These are phyloP conservation scores for Filosporella fistucella DNA, from an alignment of 495 filamentous ascomycete species.

Conservation along the genomic window DNA sequence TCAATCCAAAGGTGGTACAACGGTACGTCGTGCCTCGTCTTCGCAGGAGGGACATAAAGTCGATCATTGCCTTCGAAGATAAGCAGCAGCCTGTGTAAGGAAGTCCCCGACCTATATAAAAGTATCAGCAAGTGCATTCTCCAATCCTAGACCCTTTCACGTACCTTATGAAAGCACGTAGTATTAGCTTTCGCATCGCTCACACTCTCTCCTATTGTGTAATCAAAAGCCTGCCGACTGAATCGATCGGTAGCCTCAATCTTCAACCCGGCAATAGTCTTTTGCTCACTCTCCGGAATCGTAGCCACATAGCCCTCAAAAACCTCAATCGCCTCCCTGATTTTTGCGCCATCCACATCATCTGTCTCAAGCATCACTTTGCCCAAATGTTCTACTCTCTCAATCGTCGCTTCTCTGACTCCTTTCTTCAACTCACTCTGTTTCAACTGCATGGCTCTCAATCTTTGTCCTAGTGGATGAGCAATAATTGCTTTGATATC, in stretches of 20 bases:
- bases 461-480: constrained; percentile 26
- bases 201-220: constrained; percentile 32
- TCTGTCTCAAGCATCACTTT: constrained; percentile 26
- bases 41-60: too few species aligned
- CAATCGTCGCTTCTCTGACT: constrained; percentile 29
- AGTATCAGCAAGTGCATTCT: too few species aligned
- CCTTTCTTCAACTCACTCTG: constrained; percentile 31
- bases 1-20: too few species aligned
- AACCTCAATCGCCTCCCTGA: constrained; percentile 28
- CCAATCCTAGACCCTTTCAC: too few species aligned
- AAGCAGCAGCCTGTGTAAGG: too few species aligned
- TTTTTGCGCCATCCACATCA: constrained; percentile 19
- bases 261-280: constrained; percentile 26
- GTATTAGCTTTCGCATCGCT: constrained; percentile 29
- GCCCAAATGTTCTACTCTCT: constrained; percentile 25
- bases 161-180: constrained; percentile 34
- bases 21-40: too few species aligned
- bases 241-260: constrained; percentile 31
- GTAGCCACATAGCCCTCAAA: constrained; percentile 31
- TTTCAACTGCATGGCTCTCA: constrained; percentile 22
- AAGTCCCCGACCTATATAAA: too few species aligned
- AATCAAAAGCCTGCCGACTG: constrained; percentile 32
- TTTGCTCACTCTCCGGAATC: constrained; percentile 30
- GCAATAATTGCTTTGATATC: constrained; percentile 27
- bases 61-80: too few species aligned